Conservation (phyloP, 129 eudicot genomes). For the Centella asiatica region DNA sequence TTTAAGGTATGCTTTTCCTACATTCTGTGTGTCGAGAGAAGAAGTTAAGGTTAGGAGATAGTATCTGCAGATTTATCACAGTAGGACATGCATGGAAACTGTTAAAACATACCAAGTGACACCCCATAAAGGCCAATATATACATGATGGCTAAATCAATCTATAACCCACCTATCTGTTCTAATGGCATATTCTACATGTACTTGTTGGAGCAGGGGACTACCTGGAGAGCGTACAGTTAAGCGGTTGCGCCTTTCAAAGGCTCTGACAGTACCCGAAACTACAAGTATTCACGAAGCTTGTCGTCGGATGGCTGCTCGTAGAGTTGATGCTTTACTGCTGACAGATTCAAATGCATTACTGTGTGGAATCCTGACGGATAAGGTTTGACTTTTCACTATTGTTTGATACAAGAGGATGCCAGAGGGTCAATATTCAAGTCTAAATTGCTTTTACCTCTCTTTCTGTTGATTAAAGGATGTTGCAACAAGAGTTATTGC, state of each 20-base stretch:
- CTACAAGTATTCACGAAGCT: slow-evolving; percentile 80
- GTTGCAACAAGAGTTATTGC: slow-evolving; percentile 89
- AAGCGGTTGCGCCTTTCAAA: slow-evolving; percentile 78
- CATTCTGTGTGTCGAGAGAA: neutral
- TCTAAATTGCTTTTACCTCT: neutral
- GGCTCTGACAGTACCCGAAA: slow-evolving; percentile 87
- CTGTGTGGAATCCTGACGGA: slow-evolving; percentile 93
- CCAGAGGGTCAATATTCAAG: neutral
- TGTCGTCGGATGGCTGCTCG: slow-evolving; percentile 94
- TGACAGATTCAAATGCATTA: slow-evolving; percentile 87
- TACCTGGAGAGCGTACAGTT: slow-evolving; percentile 92
- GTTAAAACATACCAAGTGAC: neutral
- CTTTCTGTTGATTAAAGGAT: slow-evolving; percentile 44
- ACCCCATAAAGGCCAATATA: neutral
- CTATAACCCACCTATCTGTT: neutral
- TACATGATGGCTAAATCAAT: neutral
- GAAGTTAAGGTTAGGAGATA: neutral
- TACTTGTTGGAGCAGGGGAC: slow-evolving; percentile 47
- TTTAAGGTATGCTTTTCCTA: neutral
- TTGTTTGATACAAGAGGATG: slow-evolving; percentile 1
- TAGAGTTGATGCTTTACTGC: slow-evolving; percentile 79
- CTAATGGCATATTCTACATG: neutral
- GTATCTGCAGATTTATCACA: neutral
- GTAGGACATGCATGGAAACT: neutral
- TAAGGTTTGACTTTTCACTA: slow-evolving; percentile 42